phyloP scores from a whole-genome alignment of 2,329 filamentous ascomycete species.

The Aspergillus flavus region DNA sequence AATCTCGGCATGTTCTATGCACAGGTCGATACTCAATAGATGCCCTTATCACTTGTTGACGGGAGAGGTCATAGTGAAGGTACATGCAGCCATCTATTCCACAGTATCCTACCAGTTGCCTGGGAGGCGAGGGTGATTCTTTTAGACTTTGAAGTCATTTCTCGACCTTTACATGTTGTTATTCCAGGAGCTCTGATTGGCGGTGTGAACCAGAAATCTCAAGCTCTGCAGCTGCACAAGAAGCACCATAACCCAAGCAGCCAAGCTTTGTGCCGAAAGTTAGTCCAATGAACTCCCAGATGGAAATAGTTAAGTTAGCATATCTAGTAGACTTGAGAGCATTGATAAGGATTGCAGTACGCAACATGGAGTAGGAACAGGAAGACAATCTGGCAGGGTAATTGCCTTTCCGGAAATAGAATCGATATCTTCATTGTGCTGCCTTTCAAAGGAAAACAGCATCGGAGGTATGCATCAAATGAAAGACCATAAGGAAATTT shows the following conservation, averaged over 20 bases:
- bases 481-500: neutral
- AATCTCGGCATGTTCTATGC: neutral
- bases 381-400: neutral
- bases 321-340: neutral
- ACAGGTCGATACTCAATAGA: no score
- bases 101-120: no score
- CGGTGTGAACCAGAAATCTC: neutral
- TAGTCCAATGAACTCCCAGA: neutral
- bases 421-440: neutral
- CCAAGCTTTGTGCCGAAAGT: neutral
- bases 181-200: neutral
- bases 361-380: neutral
- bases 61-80: no score
- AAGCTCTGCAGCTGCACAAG: neutral
- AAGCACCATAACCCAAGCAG: neutral
- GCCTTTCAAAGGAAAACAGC: neutral
- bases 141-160: neutral
- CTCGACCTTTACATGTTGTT: neutral
- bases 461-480: neutral
- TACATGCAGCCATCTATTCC: no score
- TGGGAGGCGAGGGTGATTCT: no score
- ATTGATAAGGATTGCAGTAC: neutral
- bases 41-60: no score
- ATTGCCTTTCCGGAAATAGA: neutral
- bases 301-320: neutral